A percentile compares a stretch with the other conserved stretches of the same genome.
Evolutionary conservation across 306 rosid genomes (phyloP).

Genomic region (Canavalia gladiata): DNA sequence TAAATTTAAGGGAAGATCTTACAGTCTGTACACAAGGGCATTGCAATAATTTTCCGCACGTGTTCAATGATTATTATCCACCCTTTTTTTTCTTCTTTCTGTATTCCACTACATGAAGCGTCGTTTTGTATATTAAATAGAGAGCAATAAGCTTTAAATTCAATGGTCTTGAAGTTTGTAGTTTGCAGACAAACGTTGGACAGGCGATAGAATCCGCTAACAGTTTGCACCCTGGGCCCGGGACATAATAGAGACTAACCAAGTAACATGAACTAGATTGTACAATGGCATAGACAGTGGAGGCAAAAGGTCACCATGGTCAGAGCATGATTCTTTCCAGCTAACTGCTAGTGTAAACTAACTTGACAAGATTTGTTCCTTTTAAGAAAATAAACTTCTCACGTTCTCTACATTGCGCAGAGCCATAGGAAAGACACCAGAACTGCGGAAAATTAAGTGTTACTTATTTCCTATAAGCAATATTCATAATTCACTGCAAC

Average conservation of each 20-base stretch:
- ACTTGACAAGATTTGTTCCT: neutral
- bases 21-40: neutral
- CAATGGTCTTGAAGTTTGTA: neutral
- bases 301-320: neutral
- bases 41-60: neutral
- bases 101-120: neutral
- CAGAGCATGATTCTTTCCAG: constrained; percentile 7
- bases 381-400: neutral
- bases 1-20: no score
- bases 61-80: neutral
- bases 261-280: neutral
- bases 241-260: neutral
- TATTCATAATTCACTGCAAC: constrained; percentile 62
- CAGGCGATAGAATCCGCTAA: neutral
- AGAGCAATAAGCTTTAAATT: neutral
- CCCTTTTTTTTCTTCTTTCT: neutral
- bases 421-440: constrained; percentile 7
- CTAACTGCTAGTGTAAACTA: constrained; percentile 13
- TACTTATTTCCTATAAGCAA: constrained; percentile 54
- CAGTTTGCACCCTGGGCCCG: neutral
- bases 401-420: neutral
- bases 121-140: neutral
- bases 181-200: neutral
- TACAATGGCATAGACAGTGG: neutral
- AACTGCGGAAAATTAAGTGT: constrained; percentile 48